Evolutionary conservation across 768 basidiomycete genomes (phyloP).

Genomic region (Podaxis sp.): DNA sequence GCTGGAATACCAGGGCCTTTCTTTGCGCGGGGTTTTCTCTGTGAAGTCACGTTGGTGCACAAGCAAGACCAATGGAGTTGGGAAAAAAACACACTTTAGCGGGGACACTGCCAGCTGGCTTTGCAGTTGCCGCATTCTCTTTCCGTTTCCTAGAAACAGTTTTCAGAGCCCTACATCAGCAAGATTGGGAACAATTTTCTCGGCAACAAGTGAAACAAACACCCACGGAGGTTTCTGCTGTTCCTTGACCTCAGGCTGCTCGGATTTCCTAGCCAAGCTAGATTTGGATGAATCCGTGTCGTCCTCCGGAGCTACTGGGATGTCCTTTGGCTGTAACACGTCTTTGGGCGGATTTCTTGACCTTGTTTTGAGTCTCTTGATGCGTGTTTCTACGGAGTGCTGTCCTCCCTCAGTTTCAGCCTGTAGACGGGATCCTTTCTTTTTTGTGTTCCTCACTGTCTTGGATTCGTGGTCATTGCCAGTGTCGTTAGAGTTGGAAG

Average conservation of each 20-base stretch:
- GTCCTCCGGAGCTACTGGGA: background rate
- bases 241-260: slow-evolving; percentile 20
- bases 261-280: background rate
- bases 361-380: background rate
- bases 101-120: background rate
- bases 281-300: background rate
- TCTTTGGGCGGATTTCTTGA: background rate
- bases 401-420: background rate
- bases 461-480: background rate
- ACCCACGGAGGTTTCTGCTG: background rate
- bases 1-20: background rate
- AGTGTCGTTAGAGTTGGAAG: background rate
- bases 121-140: slow-evolving; percentile 25
- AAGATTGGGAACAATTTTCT: background rate
- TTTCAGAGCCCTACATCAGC: slow-evolving; percentile 1
- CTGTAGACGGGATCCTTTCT: background rate
- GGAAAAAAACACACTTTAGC: slow-evolving; percentile 2
- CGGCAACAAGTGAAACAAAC: background rate
- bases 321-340: background rate
- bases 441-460: background rate
- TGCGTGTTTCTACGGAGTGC: background rate
- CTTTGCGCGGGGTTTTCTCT: background rate
- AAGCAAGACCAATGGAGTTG: background rate
- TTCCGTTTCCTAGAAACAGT: slow-evolving; percentile 30
- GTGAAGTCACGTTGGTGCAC: background rate